phyloP scores from a whole-genome alignment of 2,329 filamentous ascomycete species.

The Sarocladiaceae sp. region DNA sequence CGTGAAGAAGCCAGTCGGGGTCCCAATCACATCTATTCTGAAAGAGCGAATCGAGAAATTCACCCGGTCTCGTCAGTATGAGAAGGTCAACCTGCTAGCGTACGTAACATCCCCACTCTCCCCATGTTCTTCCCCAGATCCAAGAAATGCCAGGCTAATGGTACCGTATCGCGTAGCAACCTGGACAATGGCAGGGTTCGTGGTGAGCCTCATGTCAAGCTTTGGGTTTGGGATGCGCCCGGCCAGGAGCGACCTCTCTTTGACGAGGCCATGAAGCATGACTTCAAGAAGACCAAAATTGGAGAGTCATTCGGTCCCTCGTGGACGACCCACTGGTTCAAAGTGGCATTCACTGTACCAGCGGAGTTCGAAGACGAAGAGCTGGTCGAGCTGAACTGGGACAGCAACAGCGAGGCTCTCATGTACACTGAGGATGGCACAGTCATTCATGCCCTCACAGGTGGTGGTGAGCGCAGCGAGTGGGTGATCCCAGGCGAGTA shows the following conservation, averaged over 20 bases:
- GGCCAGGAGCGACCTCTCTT: conserved; percentile 78
- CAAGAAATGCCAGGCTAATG: not conserved
- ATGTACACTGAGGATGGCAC: conserved; percentile 90
- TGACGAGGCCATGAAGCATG: conserved; percentile 70
- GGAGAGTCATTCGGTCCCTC: conserved; percentile 85
- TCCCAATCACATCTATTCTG: conserved; percentile 83
- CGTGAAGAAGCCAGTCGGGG: conserved; percentile 57
- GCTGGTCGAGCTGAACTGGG: conserved; percentile 93
- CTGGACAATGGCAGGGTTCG: conserved; percentile 41
- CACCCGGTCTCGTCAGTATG: conserved; percentile 74
- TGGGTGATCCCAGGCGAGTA: conserved; percentile 84
- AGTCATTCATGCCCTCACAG: conserved; percentile 86
- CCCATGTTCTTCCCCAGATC: not conserved
- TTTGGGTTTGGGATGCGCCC: conserved; percentile 83
- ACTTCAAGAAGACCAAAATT: conserved; percentile 70
- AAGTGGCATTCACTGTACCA: conserved; percentile 74
- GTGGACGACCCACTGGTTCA: conserved; percentile 99
- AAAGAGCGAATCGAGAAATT: conserved; percentile 79
- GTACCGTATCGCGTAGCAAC: conserved; percentile 21
- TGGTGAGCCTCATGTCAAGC: conserved; percentile 73
- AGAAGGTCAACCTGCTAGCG: conserved; percentile 68
- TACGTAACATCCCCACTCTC: conserved; percentile 32
- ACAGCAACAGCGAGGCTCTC: conserved; percentile 89
- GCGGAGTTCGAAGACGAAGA: conserved; percentile 68
- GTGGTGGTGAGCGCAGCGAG: conserved; percentile 80